These are phyloP conservation scores for Angomonas deanei DNA, from an alignment of 208 protist genomes.

Conservation along the genomic window DNA sequence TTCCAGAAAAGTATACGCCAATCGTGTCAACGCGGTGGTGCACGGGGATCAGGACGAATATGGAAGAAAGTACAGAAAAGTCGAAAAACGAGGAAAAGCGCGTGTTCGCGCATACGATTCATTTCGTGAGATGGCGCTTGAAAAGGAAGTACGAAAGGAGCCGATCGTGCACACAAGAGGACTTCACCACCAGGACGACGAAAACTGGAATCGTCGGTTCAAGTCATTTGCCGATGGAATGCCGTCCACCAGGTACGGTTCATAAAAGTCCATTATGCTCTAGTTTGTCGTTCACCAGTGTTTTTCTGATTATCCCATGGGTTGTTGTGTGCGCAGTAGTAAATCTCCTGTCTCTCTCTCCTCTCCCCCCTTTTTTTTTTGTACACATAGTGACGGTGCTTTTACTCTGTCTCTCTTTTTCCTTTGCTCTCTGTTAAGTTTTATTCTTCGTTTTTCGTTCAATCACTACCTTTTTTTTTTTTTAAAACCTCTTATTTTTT, in stretches of 20 bases:
- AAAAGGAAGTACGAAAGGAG: slow-evolving; percentile 72
- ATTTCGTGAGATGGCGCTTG: slow-evolving; percentile 60
- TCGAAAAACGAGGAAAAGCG: slow-evolving; percentile 33
- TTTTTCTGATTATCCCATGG: slow-evolving; percentile 8
- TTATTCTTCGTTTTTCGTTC: too few species aligned
- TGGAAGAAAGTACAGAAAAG: slow-evolving; percentile 64
- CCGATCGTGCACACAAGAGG: slow-evolving; percentile 39
- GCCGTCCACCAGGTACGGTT: slow-evolving; percentile 41
- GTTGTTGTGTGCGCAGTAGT: too few species aligned
- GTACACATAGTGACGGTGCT: too few species aligned
- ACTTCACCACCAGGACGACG: slow-evolving; percentile 29
- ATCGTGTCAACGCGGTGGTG: slow-evolving; percentile 82
- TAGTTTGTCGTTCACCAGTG: slow-evolving; percentile 4
- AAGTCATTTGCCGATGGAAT: slow-evolving; percentile 48
- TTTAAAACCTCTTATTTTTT: too few species aligned
- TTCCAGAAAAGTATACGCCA: slow-evolving; percentile 76
- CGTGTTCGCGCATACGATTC: slow-evolving; percentile 63
- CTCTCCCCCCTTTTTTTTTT: too few species aligned
- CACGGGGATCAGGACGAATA: slow-evolving; percentile 86
- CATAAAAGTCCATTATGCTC: not conserved
- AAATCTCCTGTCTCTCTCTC: too few species aligned
- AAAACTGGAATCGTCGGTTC: slow-evolving; percentile 38
- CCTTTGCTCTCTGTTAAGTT: too few species aligned
- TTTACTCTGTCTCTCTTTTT: too few species aligned
- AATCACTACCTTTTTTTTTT: too few species aligned